Evolutionary conservation across 306 rosid genomes (phyloP), one percentile per base, ranked within the genome.

Genomic region (Hylodesmum podocarpum): DNA sequence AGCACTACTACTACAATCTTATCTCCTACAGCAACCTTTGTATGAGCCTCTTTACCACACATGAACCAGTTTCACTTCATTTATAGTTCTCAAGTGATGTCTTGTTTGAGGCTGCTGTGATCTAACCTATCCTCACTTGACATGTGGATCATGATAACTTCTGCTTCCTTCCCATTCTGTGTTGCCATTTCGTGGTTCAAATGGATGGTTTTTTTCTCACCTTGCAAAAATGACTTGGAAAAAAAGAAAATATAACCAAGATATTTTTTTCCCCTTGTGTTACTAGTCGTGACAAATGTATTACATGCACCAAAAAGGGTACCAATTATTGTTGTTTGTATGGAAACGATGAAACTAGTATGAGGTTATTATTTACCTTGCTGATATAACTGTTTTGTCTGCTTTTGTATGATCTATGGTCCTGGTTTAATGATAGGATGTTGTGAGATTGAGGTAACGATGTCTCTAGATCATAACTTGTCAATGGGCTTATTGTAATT

Each of bases 111-210:
- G 96, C 90, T 86, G 81, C 66, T 55, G 86, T 86, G 85, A 46
- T 29, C 82, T 69, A 13, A 29, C 95, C 86, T 78, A 79, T 93
- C 41, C 33, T 2, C 6, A 5, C 53, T 4, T 19, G 80, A 83
- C 95, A 69, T 43, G 86, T 89, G 90, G 96, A 80, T n/a, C n/a
- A n/a, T 72, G 98, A 93, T 93, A 90, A 89, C 70, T 80, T 54
- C 31, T 73, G 83, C 88, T 78, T 80, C 82, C 81, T 67, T 85
- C 85, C 81, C 82, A 34, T 4, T 6, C 59, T 65, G 79, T 61
- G 19, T 33, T 36, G 0, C 43, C 66, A 29, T 61, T 58, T 31
- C 77, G 85, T 80, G 89, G 88, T 83, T 88, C 82, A 77, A 57
- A 79, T 85, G 55, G 75, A 83, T 81, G 87, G 63, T 33, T 50